Conservation (phyloP, 2,329 filamentous ascomycete genomes). For the Talaromyces sp. region DNA sequence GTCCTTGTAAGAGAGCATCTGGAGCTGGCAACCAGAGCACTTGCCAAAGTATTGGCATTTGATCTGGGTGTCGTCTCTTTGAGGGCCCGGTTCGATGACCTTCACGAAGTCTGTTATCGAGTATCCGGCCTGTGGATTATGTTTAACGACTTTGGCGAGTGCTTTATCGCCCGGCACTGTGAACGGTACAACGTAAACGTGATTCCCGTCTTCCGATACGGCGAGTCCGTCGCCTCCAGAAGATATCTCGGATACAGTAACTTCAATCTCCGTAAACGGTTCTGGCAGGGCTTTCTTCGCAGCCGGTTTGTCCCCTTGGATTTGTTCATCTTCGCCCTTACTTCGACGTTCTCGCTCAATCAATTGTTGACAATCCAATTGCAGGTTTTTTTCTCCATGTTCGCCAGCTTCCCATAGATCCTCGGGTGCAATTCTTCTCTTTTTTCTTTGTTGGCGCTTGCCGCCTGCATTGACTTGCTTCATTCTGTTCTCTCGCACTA, state of each 20-base stretch:
- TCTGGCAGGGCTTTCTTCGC: constrained; percentile 53
- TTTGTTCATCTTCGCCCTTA: constrained; percentile 19
- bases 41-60: constrained; percentile 80
- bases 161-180: constrained; percentile 79
- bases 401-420: constrained; percentile 56
- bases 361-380: constrained; percentile 55
- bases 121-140: constrained; percentile 64
- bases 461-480: constrained; percentile 22
- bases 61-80: constrained; percentile 73
- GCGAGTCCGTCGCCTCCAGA: constrained; percentile 91
- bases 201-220: constrained; percentile 59
- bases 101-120: constrained; percentile 78
- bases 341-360: constrained; percentile 28
- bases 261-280: constrained; percentile 70
- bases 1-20: constrained; percentile 87
- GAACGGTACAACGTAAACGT: constrained; percentile 86
- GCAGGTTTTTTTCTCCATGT: constrained; percentile 64
- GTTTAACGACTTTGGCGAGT: constrained; percentile 72
- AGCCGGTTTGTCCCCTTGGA: constrained; percentile 23
- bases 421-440: constrained; percentile 51
- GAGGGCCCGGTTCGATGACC: constrained; percentile 67
- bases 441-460: constrained; percentile 36
- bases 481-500: constrained; percentile 20
- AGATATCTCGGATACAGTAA: constrained; percentile 77
- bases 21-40: constrained; percentile 93